These are phyloP conservation scores for Hemisphaericaspora xylanilytica DNA, from an alignment of 1,139 yeast species.

Conservation along the genomic window DNA sequence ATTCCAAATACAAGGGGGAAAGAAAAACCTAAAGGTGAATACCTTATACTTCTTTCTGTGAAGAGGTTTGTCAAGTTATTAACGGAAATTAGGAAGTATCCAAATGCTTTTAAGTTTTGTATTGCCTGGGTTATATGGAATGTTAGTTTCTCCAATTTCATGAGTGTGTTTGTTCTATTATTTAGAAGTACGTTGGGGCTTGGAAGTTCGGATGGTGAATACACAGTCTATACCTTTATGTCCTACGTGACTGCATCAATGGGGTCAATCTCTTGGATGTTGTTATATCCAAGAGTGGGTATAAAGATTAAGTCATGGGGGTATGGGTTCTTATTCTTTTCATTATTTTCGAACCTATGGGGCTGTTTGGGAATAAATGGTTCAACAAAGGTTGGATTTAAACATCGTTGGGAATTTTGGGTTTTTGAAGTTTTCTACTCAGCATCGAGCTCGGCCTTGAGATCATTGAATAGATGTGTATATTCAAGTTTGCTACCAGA, in stretches of 20 bases:
- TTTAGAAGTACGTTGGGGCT: constrained; percentile 43
- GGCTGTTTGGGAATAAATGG: constrained; percentile 39
- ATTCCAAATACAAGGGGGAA: constrained; percentile 36
- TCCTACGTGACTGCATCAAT: constrained; percentile 33
- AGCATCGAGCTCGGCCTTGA: constrained; percentile 34
- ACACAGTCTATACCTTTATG: constrained; percentile 40
- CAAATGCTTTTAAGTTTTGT: constrained; percentile 39
- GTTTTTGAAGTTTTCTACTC: constrained; percentile 38
- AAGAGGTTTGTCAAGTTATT: constrained; percentile 26
- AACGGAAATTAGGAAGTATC: constrained; percentile 28
- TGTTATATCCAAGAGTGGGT: constrained; percentile 25
- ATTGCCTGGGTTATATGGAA: constrained; percentile 48
- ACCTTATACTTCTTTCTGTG: constrained; percentile 23
- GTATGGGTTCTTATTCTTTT: constrained; percentile 28
- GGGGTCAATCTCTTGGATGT: constrained; percentile 43
- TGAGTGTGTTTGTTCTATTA: constrained; percentile 37
- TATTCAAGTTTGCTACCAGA: constrained; percentile 41
- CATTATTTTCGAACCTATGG: constrained; percentile 40
- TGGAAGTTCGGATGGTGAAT: constrained; percentile 40
- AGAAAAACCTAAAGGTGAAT: constrained; percentile 24
- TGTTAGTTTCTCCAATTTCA: constrained; percentile 35
- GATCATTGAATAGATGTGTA: constrained; percentile 38
- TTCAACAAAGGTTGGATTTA: constrained; percentile 33
- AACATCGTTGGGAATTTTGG: constrained; percentile 48
- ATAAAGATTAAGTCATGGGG: constrained; percentile 36